Percentiles rank a stretch among this genome's conserved stretches.
Conservation (phyloP, 1,284 basidiomycete species). For the Rhodotorula sp. region DNA sequence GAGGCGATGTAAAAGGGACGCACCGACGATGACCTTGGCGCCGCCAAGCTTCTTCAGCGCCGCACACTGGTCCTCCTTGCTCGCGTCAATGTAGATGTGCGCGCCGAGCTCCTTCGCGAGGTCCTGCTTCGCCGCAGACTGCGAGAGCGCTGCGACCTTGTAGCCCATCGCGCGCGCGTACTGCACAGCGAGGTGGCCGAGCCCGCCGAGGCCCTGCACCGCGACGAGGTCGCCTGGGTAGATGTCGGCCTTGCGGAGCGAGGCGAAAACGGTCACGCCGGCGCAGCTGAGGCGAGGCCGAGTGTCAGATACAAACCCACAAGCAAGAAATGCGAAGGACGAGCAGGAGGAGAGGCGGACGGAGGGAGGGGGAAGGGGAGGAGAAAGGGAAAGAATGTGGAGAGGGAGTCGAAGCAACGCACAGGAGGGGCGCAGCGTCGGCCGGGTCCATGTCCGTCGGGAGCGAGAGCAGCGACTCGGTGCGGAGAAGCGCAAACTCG, state of each 20-base stretch:
- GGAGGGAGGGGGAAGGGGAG: not conserved
- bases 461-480: slow-evolving; percentile 50
- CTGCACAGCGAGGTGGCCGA: not conserved
- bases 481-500: slow-evolving; percentile 51
- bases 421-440: slow-evolving; percentile 54
- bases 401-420: slow-evolving; percentile 34
- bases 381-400: not conserved
- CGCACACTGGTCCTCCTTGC: slow-evolving; percentile 46
- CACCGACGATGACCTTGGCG: slow-evolving; percentile 48
- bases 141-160: slow-evolving; percentile 50
- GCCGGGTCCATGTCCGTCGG: slow-evolving; percentile 51
- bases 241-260: slow-evolving; percentile 50
- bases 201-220: slow-evolving; percentile 48
- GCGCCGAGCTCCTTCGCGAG: slow-evolving; percentile 53
- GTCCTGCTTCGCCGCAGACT: slow-evolving; percentile 47
- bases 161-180: slow-evolving; percentile 39
- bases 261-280: slow-evolving; percentile 48
- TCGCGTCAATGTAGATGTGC: slow-evolving; percentile 50
- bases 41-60: slow-evolving; percentile 53
- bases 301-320: too few species aligned
- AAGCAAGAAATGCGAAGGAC: too few species aligned
- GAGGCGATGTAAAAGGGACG: slow-evolving; percentile 36
- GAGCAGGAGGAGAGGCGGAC: not conserved
- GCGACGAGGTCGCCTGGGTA: slow-evolving; percentile 46
- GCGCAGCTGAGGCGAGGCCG: not conserved